Conservation (phyloP, 805 yeast genomes). For the Ogataea polymorpha region DNA sequence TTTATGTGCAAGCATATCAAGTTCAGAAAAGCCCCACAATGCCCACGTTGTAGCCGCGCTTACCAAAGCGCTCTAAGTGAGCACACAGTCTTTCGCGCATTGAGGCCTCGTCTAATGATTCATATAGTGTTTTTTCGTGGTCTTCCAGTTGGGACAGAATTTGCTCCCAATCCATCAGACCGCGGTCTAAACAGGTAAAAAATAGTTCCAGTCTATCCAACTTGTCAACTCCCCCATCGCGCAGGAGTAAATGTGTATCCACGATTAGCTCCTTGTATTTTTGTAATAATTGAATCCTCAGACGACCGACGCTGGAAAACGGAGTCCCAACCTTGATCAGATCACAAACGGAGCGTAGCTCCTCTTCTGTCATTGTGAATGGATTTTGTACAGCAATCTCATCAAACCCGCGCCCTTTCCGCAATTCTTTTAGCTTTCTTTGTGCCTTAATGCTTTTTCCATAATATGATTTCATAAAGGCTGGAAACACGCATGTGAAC, state of each 20-base stretch:
- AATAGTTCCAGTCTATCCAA: conserved; percentile 50
- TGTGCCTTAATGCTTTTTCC: conserved; percentile 24
- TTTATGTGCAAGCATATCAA: not conserved
- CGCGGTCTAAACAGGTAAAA: conserved; percentile 54
- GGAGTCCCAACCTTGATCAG: conserved; percentile 31
- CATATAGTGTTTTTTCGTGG: conserved; percentile 13
- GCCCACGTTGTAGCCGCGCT: conserved; percentile 17
- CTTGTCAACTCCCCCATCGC: conserved; percentile 46
- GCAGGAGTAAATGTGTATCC: conserved; percentile 46
- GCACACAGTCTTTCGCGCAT: conserved; percentile 15
- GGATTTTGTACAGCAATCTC: conserved; percentile 43
- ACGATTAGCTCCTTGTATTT: conserved; percentile 45
- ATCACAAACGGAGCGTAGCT: conserved; percentile 34
- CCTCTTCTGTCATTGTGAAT: conserved; percentile 40
- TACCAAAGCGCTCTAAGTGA: conserved; percentile 16
- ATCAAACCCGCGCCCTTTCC: conserved; percentile 13
- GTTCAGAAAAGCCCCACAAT: conserved; percentile 14
- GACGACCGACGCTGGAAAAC: conserved; percentile 31
- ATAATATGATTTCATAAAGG: conserved; percentile 41
- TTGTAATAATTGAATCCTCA: conserved; percentile 36
- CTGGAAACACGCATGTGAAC: conserved; percentile 56
- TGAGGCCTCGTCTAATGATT: conserved; percentile 16
- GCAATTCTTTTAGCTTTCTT: conserved; percentile 14
- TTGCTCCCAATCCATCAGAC: conserved; percentile 39
- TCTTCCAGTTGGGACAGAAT: conserved; percentile 5